Evolutionary conservation across 2,329 filamentous ascomycete species (phyloP).

Genomic region (Arthroderma sp.): DNA sequence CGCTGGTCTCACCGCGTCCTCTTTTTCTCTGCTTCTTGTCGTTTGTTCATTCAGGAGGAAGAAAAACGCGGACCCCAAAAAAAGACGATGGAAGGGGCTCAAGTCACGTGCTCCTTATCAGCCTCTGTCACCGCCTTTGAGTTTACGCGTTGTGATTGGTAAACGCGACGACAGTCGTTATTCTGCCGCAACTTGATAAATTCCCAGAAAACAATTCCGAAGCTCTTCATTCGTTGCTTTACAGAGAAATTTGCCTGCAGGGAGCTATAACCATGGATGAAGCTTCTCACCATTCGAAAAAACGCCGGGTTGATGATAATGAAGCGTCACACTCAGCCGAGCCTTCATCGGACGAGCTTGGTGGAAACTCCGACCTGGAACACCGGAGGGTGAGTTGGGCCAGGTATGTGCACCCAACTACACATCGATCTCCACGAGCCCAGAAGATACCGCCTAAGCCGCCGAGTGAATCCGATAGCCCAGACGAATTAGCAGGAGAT

Average conservation of each 20-base stretch:
- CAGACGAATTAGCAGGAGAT: slow-evolving; percentile 34
- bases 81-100: no score
- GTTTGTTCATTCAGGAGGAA: neutral
- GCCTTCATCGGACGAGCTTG: slow-evolving; percentile 28
- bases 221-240: neutral
- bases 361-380: slow-evolving; percentile 23
- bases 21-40: neutral
- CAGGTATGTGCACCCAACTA: slow-evolving; percentile 2
- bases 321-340: slow-evolving; percentile 17
- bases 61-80: neutral
- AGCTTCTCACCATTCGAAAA: slow-evolving; percentile 15
- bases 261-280: slow-evolving; percentile 1
- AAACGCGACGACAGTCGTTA: neutral
- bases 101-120: neutral
- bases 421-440: slow-evolving; percentile 5
- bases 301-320: slow-evolving; percentile 20
- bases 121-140: neutral
- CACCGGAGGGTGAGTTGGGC: slow-evolving; percentile 25
- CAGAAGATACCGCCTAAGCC: slow-evolving; percentile 2
- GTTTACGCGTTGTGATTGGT: slow-evolving; percentile 8
- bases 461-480: slow-evolving; percentile 23
- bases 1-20: no score
- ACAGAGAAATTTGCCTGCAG: no score
- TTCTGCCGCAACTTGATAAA: neutral
- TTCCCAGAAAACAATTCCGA: no score